Evolutionary conservation across 257 asterid genomes (phyloP).

Genomic region (Striga asiatica): DNA sequence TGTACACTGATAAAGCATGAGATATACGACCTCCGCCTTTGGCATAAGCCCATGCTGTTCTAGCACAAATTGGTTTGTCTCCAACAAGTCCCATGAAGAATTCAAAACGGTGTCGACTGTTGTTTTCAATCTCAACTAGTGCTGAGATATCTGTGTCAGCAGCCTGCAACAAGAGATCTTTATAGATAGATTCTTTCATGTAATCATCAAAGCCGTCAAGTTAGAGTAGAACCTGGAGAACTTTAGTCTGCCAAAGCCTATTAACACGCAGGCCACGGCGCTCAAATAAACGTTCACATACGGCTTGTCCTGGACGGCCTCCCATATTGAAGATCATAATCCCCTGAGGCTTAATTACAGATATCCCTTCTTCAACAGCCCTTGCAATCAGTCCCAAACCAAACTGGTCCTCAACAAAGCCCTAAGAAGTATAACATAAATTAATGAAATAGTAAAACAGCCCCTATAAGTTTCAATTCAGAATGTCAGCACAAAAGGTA

Average conservation of each 20-base stretch:
- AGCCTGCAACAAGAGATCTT: conserved; percentile 58
- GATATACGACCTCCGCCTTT: conserved; percentile 91
- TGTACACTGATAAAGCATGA: conserved; percentile 93
- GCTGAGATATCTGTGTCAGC: conserved; percentile 98
- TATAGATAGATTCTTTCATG: conserved; percentile 14
- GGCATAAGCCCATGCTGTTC: conserved; percentile 99
- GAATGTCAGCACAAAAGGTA: background rate
- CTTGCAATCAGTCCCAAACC: conserved; percentile 96
- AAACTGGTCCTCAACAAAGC: conserved; percentile 98
- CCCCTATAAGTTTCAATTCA: background rate
- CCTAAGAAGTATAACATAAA: conserved; percentile 33
- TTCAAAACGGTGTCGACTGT: conserved; percentile 95
- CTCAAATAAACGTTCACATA: conserved; percentile 91
- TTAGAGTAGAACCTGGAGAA: conserved; percentile 65
- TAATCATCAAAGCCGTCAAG: conserved; percentile 6
- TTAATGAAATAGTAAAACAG: conserved; percentile 6
- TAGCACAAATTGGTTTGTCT: conserved; percentile 93
- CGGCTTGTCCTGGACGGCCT: conserved; percentile 98
- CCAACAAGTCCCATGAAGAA: conserved; percentile 99
- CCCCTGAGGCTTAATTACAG: conserved; percentile 91
- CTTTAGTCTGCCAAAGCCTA: conserved; percentile 98
- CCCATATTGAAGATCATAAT: conserved; percentile 99
- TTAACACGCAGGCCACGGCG: conserved; percentile 88
- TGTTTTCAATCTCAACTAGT: conserved; percentile 93
- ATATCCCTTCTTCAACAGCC: conserved; percentile 98